A percentile compares a stretch with the other conserved stretches of the same genome.
phyloP scores from a whole-genome alignment of 257 asterid genomes.

The Solanum bulbocastanum region DNA sequence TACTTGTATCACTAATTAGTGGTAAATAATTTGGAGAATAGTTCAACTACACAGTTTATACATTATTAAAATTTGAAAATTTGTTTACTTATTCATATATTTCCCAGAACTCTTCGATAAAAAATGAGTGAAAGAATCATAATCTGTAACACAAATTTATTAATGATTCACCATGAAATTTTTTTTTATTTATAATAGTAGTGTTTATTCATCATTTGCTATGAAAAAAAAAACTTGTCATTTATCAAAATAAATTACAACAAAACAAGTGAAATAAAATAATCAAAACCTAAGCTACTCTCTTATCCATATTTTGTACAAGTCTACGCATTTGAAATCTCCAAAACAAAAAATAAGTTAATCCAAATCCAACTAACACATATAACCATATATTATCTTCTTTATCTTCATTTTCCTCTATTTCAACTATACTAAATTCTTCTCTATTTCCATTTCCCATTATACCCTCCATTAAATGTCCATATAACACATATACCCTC shows the following conservation, averaged over 20 bases:
- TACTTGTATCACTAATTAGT: background rate
- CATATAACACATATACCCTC: conserved; percentile 75
- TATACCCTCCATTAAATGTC: conserved; percentile 54
- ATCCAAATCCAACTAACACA: conserved; percentile 63
- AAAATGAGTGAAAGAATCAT: too few species aligned
- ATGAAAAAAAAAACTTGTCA: background rate
- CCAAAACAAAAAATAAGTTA: conserved; percentile 69
- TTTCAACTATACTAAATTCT: conserved; percentile 47
- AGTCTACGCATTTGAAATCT: conserved; percentile 79
- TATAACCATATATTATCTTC: conserved; percentile 49
- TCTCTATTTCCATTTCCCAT: conserved; percentile 36
- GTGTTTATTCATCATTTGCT: background rate
- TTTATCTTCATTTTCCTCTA: conserved; percentile 40
- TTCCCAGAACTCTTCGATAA: too few species aligned
- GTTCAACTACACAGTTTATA: background rate
- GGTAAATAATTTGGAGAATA: background rate
- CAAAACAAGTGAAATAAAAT: background rate
- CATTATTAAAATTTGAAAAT: too few species aligned
- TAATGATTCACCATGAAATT: too few species aligned
- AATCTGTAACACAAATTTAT: too few species aligned
- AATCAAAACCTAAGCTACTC: conserved; percentile 21
- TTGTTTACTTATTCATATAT: too few species aligned
- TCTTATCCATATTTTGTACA: conserved; percentile 60
- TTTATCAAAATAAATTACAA: background rate
- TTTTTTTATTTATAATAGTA: too few species aligned